These are phyloP conservation scores for Erodium chrysanthum DNA, from an alignment of 441 rosid species.

Conservation along the genomic window DNA sequence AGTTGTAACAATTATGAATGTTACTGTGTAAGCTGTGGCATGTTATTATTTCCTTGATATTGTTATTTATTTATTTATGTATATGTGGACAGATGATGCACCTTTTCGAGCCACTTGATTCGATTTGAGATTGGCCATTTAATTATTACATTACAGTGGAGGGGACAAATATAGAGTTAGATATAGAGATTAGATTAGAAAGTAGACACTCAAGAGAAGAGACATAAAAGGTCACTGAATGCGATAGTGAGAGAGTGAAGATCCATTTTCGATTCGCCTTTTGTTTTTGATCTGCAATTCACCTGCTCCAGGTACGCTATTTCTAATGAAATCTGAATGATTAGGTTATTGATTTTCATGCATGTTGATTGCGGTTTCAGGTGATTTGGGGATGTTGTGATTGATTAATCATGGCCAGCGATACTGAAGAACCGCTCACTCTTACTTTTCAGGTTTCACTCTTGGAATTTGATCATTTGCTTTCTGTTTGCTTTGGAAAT, in stretches of 20 bases:
- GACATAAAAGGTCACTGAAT: not conserved
- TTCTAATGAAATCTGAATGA: too few species aligned
- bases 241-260: not conserved
- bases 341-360: too few species aligned
- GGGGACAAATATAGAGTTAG: not conserved
- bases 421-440: slow-evolving; percentile 46
- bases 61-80: too few species aligned
- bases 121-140: not conserved
- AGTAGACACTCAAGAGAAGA: not conserved
- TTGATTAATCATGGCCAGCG: slow-evolving; percentile 46
- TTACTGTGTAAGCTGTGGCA: too few species aligned
- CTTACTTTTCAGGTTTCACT: slow-evolving; percentile 42
- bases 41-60: too few species aligned
- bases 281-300: too few species aligned
- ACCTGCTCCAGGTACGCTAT: not conserved
- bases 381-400: slow-evolving; percentile 12
- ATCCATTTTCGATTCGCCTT: too few species aligned
- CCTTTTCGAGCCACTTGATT: slow-evolving; percentile 2
- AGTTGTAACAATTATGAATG: too few species aligned
- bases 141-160: not conserved
- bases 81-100: not conserved
- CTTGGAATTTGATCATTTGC: too few species aligned
- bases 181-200: not conserved
- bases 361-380: slow-evolving; percentile 13
- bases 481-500: too few species aligned